Percentiles rank a stretch among this genome's conserved stretches.
phyloP scores from a whole-genome alignment of 495 filamentous ascomycete genomes.

The Lichenothelia convexa region DNA sequence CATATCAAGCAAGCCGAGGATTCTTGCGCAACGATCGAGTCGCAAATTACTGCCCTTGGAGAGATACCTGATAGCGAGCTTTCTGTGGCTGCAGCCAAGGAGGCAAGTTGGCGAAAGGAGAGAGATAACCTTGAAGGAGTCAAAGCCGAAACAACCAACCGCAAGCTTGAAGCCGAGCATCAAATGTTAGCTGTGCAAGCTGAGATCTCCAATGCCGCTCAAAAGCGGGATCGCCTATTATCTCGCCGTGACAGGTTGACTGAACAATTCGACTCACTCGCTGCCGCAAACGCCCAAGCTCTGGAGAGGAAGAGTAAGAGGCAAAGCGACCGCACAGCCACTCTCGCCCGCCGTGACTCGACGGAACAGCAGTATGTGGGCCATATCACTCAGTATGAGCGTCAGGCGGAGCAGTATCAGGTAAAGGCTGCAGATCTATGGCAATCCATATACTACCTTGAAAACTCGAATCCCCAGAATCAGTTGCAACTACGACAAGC shows the following conservation, averaged over 20 bases:
- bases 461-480: constrained; percentile 8
- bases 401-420: constrained; percentile 8
- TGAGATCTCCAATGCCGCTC: constrained; percentile 38
- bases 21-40: constrained; percentile 38
- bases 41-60: constrained; percentile 47
- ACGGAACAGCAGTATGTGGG: constrained; percentile 29
- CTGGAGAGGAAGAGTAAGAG: constrained; percentile 58
- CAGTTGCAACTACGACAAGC: constrained; percentile 3
- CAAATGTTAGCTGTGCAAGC: constrained; percentile 6
- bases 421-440: constrained; percentile 4
- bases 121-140: constrained; percentile 41
- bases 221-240: constrained; percentile 55
- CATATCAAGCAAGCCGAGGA: constrained; percentile 75
- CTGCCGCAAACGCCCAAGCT: constrained; percentile 54
- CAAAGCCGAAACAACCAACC: constrained; percentile 32
- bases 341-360: constrained; percentile 44
- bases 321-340: constrained; percentile 44
- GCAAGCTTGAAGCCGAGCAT: neutral
- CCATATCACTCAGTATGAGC: constrained; percentile 17
- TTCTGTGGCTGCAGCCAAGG: constrained; percentile 39
- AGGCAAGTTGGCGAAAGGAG: constrained; percentile 40
- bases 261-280: constrained; percentile 53
- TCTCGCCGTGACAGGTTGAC: constrained; percentile 52
- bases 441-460: constrained; percentile 12
- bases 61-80: constrained; percentile 49